Evolutionary conservation across 1,284 basidiomycete species (phyloP), one percentile per base, ranked within the genome.

Genomic region (Lentinula novae-zelandiae): DNA sequence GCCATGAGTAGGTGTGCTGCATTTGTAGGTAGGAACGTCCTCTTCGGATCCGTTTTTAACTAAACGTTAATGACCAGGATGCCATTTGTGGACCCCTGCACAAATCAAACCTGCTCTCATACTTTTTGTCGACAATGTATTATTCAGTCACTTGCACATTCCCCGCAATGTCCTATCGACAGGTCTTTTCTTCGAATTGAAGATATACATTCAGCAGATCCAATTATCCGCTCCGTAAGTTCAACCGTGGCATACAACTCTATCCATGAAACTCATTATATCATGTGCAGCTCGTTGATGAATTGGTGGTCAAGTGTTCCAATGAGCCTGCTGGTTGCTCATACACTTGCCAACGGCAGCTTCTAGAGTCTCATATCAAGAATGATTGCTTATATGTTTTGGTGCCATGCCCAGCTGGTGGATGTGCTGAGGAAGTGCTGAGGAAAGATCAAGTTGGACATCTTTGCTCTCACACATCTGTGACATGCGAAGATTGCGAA

Each of bases 111-210:
- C 10, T 95, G 93, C 69, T 80, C 83, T 61, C 93, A 95, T 70
- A 95, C 91, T 0, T 95, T 95, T 72, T 95, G 93, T 71, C 76
- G 77, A 22, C 85, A 85, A 40, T 95, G 93, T 69, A 91, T 95
- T 64, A 68, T 76, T 13, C 78, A 79, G 50, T 90, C 92, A 0
- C 78, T 95, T 9, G 70, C 73, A 48, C 80, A 87, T 60, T 81
- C 84, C 4, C 75, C 78, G 1, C 83, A 86, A 65, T 95, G 93
- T 70, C 93, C 93, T n/a, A 86, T 95, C 49, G 93, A 95, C 73
- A 83, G 93, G 17, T 86, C 82, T 15, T 78, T 84, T 0, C 78
- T 95, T 40, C 69, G 73, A 2, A 53, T 74, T 17, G 75, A 75
- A 13, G 83, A 89, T 66, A 74, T 93, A 57, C 65, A 68, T 1